A percentile compares a stretch with the other conserved stretches of the same genome.
Conservation (phyloP, 2,329 filamentous ascomycete species). For the Lachnellula arida region DNA sequence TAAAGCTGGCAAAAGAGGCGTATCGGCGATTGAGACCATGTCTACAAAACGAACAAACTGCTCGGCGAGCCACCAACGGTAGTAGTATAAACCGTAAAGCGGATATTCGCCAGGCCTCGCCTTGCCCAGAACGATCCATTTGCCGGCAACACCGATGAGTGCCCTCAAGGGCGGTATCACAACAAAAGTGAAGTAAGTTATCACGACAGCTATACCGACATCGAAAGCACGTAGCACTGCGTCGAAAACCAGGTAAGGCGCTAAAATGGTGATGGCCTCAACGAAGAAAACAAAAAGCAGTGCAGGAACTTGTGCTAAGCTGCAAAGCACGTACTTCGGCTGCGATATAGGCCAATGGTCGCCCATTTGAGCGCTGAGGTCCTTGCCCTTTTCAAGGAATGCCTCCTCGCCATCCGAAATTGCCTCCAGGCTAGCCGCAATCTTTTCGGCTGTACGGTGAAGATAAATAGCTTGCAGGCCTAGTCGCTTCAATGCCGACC, state of each 20-base stretch:
- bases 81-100: constrained; percentile 3
- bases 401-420: not conserved
- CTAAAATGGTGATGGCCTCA: not conserved
- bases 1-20: constrained; percentile 1
- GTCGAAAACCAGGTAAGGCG: not conserved
- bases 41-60: constrained; percentile 2
- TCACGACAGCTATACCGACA: not conserved
- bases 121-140: constrained; percentile 1
- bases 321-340: constrained; percentile 1
- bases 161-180: not conserved
- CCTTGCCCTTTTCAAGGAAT: not conserved
- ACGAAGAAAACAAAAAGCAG: constrained; percentile 1
- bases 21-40: constrained; percentile 2
- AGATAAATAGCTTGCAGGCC: constrained; percentile 1
- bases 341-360: constrained; percentile 1
- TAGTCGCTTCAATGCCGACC: not conserved
- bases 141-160: not conserved
- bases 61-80: constrained; percentile 4
- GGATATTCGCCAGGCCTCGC: constrained; percentile 1
- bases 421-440: not conserved
- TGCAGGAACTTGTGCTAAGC: constrained; percentile 1
- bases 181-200: constrained; percentile 1
- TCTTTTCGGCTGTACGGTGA: constrained; percentile 1
- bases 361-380: not conserved
- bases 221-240: not conserved